Evolutionary conservation across 257 asterid species (phyloP).

Genomic region (Solanum pennellii): DNA sequence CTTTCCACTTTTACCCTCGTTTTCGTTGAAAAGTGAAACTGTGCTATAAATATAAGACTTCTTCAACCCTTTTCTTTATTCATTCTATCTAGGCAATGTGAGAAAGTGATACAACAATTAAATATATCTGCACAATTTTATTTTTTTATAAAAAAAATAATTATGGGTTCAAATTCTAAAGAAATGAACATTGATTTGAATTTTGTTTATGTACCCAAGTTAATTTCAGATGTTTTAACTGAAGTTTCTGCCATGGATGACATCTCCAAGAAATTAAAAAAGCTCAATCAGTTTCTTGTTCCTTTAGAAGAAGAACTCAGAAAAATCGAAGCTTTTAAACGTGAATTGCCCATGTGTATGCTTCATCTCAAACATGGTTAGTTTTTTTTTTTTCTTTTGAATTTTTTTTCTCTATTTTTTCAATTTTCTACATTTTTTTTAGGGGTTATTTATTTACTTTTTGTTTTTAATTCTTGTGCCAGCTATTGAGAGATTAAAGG

Average conservation of each 20-base stretch:
- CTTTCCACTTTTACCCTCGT: conserved; percentile 13
- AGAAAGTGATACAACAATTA: not conserved
- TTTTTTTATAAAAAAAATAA: not conserved
- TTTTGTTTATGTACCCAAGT: conserved; percentile 11
- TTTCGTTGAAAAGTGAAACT: not conserved
- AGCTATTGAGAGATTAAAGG: conserved; percentile 46
- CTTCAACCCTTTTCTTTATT: not conserved
- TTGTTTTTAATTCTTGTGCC: not conserved
- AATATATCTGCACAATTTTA: not conserved
- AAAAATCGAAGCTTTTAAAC: conserved; percentile 14
- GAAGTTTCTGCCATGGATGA: conserved; percentile 18
- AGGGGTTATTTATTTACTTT: not conserved
- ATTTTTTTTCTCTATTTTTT: not conserved
- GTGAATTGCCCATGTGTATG: conserved; percentile 22
- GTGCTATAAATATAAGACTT: conserved; percentile 18
- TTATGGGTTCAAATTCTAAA: conserved; percentile 21
- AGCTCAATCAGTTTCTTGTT: conserved; percentile 2
- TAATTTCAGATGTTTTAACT: conserved; percentile 26
- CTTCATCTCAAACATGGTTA: conserved; percentile 25
- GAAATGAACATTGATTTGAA: conserved; percentile 17
- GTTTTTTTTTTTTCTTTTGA: not conserved
- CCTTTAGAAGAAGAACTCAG: conserved; percentile 22
- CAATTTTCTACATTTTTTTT: not conserved
- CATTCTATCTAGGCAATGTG: conserved; percentile 3
- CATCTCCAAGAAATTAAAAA: conserved; percentile 5